Conservation (phyloP, 768 basidiomycete species). For the Hygrophorus russula region DNA sequence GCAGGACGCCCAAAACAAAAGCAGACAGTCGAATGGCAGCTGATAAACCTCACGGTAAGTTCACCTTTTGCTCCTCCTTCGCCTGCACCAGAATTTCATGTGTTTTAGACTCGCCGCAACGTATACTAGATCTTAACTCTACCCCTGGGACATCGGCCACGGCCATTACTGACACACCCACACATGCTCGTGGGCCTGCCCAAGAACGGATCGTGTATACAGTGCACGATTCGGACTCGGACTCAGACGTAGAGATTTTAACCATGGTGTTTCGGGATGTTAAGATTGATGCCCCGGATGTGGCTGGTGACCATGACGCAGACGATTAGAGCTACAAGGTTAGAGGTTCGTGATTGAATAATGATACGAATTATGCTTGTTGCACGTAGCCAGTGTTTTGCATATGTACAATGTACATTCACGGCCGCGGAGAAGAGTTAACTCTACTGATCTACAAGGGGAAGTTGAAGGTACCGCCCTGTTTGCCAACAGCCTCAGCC, state of each 20-base stretch:
- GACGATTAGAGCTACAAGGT: too few relatives aligned
- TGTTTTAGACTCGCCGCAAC: conserved; percentile 23
- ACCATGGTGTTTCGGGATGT: conserved; percentile 5
- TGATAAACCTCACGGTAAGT: conserved; percentile 32
- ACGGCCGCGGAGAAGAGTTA: too few relatives aligned
- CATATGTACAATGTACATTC: too few relatives aligned
- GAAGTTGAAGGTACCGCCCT: too few relatives aligned
- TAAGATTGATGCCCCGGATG: too few relatives aligned
- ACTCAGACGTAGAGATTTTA: conserved; percentile 23
- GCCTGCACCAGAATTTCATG: background rate
- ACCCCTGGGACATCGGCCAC: background rate
- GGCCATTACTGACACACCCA: background rate
- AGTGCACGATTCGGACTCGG: conserved; percentile 16
- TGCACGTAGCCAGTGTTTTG: too few relatives aligned
- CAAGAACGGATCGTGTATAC: conserved; percentile 5
- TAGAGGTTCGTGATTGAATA: too few relatives aligned
- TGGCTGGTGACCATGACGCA: too few relatives aligned
- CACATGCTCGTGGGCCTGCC: background rate
- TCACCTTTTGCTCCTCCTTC: background rate
- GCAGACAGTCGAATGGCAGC: conserved; percentile 34
- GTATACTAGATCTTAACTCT: too few relatives aligned
- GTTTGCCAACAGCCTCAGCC: too few relatives aligned
- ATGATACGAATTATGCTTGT: too few relatives aligned
- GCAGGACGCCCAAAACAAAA: conserved; percentile 24
- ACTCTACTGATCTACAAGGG: too few relatives aligned